These are phyloP conservation scores for Colletotrichum karsti DNA, from an alignment of 2,329 filamentous ascomycete species.

Conservation along the genomic window DNA sequence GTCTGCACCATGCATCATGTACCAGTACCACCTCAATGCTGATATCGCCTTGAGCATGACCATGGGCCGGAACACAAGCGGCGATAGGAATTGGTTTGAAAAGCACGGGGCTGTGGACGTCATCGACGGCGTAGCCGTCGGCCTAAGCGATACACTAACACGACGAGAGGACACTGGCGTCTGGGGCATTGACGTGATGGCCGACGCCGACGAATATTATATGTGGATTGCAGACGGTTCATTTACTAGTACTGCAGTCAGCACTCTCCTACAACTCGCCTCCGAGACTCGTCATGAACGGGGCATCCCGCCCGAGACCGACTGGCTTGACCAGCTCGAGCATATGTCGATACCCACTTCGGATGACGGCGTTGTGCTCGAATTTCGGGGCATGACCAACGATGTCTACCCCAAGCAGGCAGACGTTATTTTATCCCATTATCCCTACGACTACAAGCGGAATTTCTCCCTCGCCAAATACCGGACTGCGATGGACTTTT, in stretches of 20 bases:
- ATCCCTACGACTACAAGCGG: constrained; percentile 68
- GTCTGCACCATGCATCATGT: constrained; percentile 71
- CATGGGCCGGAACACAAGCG: constrained; percentile 35
- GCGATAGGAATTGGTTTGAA: constrained; percentile 31
- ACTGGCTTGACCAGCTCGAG: constrained; percentile 15
- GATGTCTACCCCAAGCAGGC: constrained; percentile 74
- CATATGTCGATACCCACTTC: constrained; percentile 29
- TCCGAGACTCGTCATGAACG: not conserved
- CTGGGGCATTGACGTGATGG: constrained; percentile 31
- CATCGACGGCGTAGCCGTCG: not conserved
- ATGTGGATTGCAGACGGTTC: constrained; percentile 12
- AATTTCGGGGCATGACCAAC: constrained; percentile 74
- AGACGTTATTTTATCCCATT: constrained; percentile 73
- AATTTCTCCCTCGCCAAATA: constrained; percentile 15
- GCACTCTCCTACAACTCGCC: not conserved
- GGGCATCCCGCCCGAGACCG: not conserved
- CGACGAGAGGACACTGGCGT: constrained; percentile 20
- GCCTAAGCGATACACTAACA: constrained; percentile 24
- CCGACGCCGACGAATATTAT: constrained; percentile 31
- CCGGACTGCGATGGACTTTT: constrained; percentile 41
- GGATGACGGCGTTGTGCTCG: constrained; percentile 60
- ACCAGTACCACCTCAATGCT: constrained; percentile 76
- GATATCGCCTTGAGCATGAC: constrained; percentile 65
- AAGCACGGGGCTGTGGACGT: constrained; percentile 2
- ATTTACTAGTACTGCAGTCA: not conserved